Evolutionary conservation across 2,329 filamentous ascomycete genomes (phyloP), one percentile per base, ranked within the genome.

Genomic region (Hortaea werneckii): DNA sequence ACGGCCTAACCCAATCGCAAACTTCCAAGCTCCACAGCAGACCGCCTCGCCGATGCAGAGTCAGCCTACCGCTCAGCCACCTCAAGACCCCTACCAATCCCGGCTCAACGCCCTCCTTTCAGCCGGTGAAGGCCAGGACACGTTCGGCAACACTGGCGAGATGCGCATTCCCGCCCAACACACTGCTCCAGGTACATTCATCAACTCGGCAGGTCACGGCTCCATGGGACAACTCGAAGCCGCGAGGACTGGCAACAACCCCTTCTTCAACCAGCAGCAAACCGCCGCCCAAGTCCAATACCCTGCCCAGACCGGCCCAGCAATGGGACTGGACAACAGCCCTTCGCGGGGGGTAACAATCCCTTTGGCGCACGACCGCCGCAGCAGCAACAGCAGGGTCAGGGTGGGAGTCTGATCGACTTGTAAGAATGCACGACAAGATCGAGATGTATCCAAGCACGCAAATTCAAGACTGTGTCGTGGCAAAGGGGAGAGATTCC

Each of bases 101-200:
- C 84, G 79, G 60, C 83, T 98, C 54, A 96, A 96, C 63, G 78
- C 85, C 1, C 79, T 98, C 30, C 79, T 98, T 39, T 78, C 88
- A 3, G 80, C 77, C 26, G 89, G 92, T 53, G 92, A 98, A 47
- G 92, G 92, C 26, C 85, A 94, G 73, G 92, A 98, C 63, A 98
- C 92, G 0, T 98, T 94, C 64, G 92, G 92, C 54, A 98, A 98
- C 65, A 87, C 87, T n/a, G 92, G 92, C 55, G 87, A 96, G 53
- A 75, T 95, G 40, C 88, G 92, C 66, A 94, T 98, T 53, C 92
- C 92, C 1, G 82, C 92, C 2, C 92, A 98, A 64, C 92, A 98
- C 66, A 98, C 92, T 0, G 88, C 92, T 1, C 92, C 92, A 0
- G 92, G 90, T 27, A 94, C 86, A 0, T 98, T 96, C 64, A 83